These are phyloP conservation scores for Themeda triandra DNA, from an alignment of 176 grass and related monocot genomes.

Conservation along the genomic window DNA sequence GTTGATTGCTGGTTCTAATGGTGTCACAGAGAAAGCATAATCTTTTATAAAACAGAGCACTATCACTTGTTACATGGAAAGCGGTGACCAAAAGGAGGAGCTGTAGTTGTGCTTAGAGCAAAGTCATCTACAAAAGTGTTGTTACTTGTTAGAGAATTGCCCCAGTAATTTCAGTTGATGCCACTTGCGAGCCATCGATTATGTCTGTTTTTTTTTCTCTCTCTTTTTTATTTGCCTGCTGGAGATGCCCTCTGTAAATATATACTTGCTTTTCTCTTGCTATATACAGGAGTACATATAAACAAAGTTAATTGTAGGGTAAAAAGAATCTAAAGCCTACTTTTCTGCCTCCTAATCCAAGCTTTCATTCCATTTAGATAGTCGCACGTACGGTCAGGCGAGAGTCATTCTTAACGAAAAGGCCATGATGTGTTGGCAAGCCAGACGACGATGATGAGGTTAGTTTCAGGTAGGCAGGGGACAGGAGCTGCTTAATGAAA, in stretches of 20 bases:
- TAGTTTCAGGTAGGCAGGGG: background rate
- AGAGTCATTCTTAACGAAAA: background rate
- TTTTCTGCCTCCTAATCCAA: slow-evolving; percentile 19
- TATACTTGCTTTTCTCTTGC: too few relatives aligned
- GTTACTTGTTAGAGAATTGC: background rate
- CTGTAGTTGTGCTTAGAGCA: background rate
- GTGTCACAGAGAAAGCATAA: background rate
- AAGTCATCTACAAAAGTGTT: background rate
- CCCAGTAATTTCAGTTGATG: background rate
- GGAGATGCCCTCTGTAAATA: too few relatives aligned
- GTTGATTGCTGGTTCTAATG: background rate
- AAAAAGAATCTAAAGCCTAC: too few relatives aligned
- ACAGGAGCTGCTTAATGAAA: slow-evolving; percentile 15
- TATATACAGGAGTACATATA: too few relatives aligned
- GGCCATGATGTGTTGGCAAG: too few relatives aligned
- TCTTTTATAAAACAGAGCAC: background rate
- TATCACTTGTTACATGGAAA: background rate
- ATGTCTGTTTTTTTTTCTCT: too few relatives aligned
- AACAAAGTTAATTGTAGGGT: too few relatives aligned
- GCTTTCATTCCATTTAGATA: background rate
- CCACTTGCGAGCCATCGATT: too few relatives aligned
- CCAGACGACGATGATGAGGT: too few relatives aligned
- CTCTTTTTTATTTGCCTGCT: too few relatives aligned
- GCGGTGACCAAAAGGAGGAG: background rate
- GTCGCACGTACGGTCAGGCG: background rate